Evolutionary conservation across 2,329 filamentous ascomycete species (phyloP).

Genomic region (Xenosphaeropsis pyriputrescens): DNA sequence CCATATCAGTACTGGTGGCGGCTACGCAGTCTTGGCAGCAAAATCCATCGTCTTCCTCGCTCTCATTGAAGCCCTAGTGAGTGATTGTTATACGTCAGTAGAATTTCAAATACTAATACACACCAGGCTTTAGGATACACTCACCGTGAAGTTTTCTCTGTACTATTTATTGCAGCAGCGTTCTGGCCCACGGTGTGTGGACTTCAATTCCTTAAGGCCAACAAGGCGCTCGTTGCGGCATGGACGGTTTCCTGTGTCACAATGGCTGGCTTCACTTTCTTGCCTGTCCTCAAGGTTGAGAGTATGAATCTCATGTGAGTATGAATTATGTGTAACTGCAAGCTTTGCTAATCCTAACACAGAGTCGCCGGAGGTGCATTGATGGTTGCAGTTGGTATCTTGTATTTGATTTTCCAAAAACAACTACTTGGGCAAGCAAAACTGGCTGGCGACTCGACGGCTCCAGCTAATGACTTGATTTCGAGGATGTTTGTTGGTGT

Average conservation of each 20-base stretch:
- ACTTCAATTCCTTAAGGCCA: slow-evolving; percentile 50
- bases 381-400: slow-evolving; percentile 62
- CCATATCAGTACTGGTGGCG: slow-evolving; percentile 46
- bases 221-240: slow-evolving; percentile 46
- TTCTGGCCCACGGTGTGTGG: slow-evolving; percentile 72
- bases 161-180: slow-evolving; percentile 60
- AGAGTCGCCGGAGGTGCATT: slow-evolving; percentile 62
- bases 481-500: slow-evolving; percentile 48
- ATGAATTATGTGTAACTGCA: not conserved
- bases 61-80: slow-evolving; percentile 64
- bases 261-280: slow-evolving; percentile 84
- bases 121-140: slow-evolving; percentile 79
- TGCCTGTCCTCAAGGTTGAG: slow-evolving; percentile 79
- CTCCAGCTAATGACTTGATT: slow-evolving; percentile 26
- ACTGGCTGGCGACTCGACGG: slow-evolving; percentile 9
- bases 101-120: slow-evolving; percentile 4
- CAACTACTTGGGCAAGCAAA: slow-evolving; percentile 12
- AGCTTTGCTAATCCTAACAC: slow-evolving; percentile 7
- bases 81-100: slow-evolving; percentile 11
- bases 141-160: slow-evolving; percentile 72
- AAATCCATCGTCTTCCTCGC: slow-evolving; percentile 55
- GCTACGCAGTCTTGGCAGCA: slow-evolving; percentile 41
- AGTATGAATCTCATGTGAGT: slow-evolving; percentile 59
- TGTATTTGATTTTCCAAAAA: slow-evolving; percentile 73
- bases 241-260: slow-evolving; percentile 67